Base-by-base conservation (phyloP, 2,329 filamentous ascomycete species). In the Arthroderma sp. region DNA sequence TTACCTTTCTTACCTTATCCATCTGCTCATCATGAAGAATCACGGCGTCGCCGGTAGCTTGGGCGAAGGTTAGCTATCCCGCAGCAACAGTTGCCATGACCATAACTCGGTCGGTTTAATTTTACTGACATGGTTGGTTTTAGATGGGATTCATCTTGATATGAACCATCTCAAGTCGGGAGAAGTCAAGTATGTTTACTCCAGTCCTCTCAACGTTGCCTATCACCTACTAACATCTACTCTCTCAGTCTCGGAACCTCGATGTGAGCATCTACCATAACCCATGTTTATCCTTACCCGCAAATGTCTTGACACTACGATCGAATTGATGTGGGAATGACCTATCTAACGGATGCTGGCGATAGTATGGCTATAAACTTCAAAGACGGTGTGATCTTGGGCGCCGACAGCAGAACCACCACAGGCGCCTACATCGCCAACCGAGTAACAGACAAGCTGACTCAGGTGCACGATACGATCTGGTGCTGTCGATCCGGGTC, bases 401-500 rank as follows among this genome's bases (percentile, higher is more conserved):
- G 91, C 54, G 91, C 91, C 58, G 91, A 98, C 68, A 95, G 87
- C 60, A 81, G 91, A 72, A 98, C 91, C 54, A 98, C 91, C 39
- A 98, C 89, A 45, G 91, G 91, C 58, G 81, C 89, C 57, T 98
- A 96, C 75, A 96, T 98, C 62, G 91, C 91, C 58, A 98, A 98
- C 69, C 83, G 91, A 74, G 91, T 98, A 54, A 98, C 91, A 53
- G 91, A 98, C 76, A 98, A 98, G 75, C 80, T 98, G 64, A 98
- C 91, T 59, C 84, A 88, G 73, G 89, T 98, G 50, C 85, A 94
- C 70, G 91, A 98, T 68, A 96, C 89, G 48, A 96, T 98, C 68
- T 98, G 91, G 91, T 98, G 91, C 73, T 98, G 91, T 72, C 83
- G 91, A 60, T 96, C 91, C 50, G 91, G 91, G 42, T 98, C 91